Conservation (phyloP, 2,329 filamentous ascomycete genomes). For the Pyricularia pennisetigena region DNA sequence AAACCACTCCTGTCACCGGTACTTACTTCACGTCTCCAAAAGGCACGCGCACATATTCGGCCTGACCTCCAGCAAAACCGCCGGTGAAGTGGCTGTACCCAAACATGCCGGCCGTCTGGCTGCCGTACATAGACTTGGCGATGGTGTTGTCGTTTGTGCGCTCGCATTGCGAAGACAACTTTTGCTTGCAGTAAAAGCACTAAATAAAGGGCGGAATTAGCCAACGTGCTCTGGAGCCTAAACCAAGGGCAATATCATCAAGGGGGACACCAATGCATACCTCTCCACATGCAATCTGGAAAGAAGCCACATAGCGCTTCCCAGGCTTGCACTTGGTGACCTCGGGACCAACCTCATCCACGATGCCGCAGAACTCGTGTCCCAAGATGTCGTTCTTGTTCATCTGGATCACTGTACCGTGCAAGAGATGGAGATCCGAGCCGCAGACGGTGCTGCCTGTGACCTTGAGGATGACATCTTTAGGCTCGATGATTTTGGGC, state of each 20-base stretch:
- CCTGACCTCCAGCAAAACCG: constrained; percentile 79
- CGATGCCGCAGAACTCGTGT: constrained; percentile 49
- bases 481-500: constrained; percentile 61
- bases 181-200: constrained; percentile 72
- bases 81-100: constrained; percentile 73
- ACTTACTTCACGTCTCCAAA: constrained; percentile 61
- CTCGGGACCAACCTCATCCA: constrained; percentile 42
- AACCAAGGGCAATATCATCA: not conserved
- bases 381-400: constrained; percentile 58
- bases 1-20: not conserved
- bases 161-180: constrained; percentile 71
- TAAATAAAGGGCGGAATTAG: constrained; percentile 11
- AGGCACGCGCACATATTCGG: constrained; percentile 78
- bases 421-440: constrained; percentile 47
- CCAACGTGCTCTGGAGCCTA: too few species aligned
- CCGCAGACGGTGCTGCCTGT: constrained; percentile 53
- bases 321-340: constrained; percentile 46
- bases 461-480: constrained; percentile 72
- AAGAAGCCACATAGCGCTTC: constrained; percentile 70
- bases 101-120: constrained; percentile 63
- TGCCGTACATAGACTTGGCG: constrained; percentile 68
- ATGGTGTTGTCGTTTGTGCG: constrained; percentile 66
- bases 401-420: constrained; percentile 46
- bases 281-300: constrained; percentile 67
- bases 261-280: constrained; percentile 8